Percentiles rank a stretch among this genome's conserved stretches.
Conservation (phyloP, 441 rosid species). For the Pelargonium australe region DNA sequence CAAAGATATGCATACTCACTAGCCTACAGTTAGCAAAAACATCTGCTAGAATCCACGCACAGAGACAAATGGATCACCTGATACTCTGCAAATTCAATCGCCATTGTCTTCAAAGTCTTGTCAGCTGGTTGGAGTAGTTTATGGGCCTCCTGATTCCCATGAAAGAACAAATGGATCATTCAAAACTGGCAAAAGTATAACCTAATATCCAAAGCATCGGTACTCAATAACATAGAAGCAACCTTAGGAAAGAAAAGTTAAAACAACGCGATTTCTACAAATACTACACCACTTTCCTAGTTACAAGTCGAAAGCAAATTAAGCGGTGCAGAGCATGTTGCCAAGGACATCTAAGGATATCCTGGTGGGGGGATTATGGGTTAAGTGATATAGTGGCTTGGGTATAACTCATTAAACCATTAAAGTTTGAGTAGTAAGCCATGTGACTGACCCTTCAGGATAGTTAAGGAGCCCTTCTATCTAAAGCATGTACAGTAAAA, state of each 20-base stretch:
- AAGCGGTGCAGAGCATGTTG: background rate
- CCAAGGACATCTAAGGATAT: background rate
- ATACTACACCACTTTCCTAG: background rate
- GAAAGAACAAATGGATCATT: background rate
- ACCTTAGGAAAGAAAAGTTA: background rate
- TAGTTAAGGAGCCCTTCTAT: background rate
- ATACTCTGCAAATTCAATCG: conserved; percentile 87
- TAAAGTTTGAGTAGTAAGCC: background rate
- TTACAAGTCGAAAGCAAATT: background rate
- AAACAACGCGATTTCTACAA: background rate
- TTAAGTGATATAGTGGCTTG: background rate
- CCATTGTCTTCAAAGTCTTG: conserved; percentile 78
- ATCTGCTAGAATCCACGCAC: no score
- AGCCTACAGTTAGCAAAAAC: background rate
- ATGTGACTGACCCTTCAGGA: background rate
- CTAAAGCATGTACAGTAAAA: background rate
- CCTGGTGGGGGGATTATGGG: background rate
- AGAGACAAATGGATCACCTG: conserved; percentile 40
- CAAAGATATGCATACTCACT: conserved; percentile 12
- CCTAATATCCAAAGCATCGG: background rate
- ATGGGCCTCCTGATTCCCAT: conserved; percentile 60
- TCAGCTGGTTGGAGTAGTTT: conserved; percentile 86
- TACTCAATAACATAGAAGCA: background rate
- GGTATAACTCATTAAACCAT: background rate
- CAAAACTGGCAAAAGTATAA: conserved; percentile 1